Percentiles rank a stretch among this genome's conserved stretches.
Conservation (phyloP, 805 yeast genomes). For the Wickerhamiella sergipiensis region DNA sequence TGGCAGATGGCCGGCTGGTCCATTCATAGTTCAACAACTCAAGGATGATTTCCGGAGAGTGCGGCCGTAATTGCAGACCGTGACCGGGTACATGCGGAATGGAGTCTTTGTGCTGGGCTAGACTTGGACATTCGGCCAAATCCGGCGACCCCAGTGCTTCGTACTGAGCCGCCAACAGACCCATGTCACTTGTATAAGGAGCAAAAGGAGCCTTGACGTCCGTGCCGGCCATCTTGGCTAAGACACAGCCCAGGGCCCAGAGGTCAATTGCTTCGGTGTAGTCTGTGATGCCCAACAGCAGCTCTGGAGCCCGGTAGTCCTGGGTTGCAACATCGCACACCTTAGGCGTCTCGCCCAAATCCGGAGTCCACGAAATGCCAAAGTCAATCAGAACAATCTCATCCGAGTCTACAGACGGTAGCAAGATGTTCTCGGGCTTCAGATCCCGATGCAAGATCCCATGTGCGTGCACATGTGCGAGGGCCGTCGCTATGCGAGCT, state of each 20-base stretch:
- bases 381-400: slow-evolving; percentile 41
- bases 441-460: slow-evolving; percentile 28
- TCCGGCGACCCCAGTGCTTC: slow-evolving; percentile 44
- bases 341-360: slow-evolving; percentile 21
- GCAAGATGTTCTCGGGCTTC: slow-evolving; percentile 68
- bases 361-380: slow-evolving; percentile 42
- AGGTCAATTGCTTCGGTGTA: slow-evolving; percentile 49
- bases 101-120: slow-evolving; percentile 8
- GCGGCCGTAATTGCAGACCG: neutral
- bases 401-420: slow-evolving; percentile 27
- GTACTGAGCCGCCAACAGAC: slow-evolving; percentile 42
- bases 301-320: slow-evolving; percentile 60
- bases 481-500: slow-evolving; percentile 12
- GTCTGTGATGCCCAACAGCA: slow-evolving; percentile 43
- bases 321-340: slow-evolving; percentile 48
- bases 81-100: neutral
- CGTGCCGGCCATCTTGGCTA: slow-evolving; percentile 37
- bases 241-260: slow-evolving; percentile 57
- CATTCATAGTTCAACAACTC: slow-evolving; percentile 8
- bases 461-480: slow-evolving; percentile 15
- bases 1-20: slow-evolving; percentile 8
- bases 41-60: slow-evolving; percentile 1
- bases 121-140: slow-evolving; percentile 13
- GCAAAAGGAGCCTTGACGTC: slow-evolving; percentile 29
- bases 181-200: slow-evolving; percentile 40